Conservation (phyloP, 2,329 filamentous ascomycete species). For the Monilinia fructicola region DNA sequence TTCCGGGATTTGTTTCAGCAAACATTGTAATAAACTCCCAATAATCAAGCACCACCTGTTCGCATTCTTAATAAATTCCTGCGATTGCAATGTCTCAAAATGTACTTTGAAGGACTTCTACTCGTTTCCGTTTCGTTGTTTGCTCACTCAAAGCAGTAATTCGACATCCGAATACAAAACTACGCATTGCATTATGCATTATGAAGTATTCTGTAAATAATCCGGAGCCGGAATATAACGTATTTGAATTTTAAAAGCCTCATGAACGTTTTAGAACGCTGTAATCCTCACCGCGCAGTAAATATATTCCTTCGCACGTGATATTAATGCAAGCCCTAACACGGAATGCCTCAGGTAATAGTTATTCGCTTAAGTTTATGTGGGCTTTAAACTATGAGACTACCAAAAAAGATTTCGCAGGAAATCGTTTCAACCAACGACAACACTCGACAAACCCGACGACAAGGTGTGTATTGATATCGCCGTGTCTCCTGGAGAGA, state of each 20-base stretch:
- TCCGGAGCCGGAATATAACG: neutral
- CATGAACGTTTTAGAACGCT: neutral
- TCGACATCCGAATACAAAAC: neutral
- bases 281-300: neutral
- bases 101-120: neutral
- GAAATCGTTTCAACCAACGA: constrained; percentile 30
- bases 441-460: constrained; percentile 38
- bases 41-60: neutral
- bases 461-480: constrained; percentile 36
- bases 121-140: neutral
- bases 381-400: constrained; percentile 23
- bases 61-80: neutral
- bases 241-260: neutral
- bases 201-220: neutral
- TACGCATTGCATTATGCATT: neutral
- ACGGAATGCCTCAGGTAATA: constrained; percentile 9
- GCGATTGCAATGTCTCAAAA: neutral
- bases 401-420: constrained; percentile 31
- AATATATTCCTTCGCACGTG: neutral
- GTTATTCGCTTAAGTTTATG: constrained; percentile 22
- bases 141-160: neutral
- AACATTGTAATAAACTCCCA: constrained; percentile 10
- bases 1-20: neutral
- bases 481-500: constrained; percentile 8
- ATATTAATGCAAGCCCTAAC: constrained; percentile 13